These are phyloP conservation scores for Pichia sp. DNA, from an alignment of 1,139 yeast species.

Conservation along the genomic window DNA sequence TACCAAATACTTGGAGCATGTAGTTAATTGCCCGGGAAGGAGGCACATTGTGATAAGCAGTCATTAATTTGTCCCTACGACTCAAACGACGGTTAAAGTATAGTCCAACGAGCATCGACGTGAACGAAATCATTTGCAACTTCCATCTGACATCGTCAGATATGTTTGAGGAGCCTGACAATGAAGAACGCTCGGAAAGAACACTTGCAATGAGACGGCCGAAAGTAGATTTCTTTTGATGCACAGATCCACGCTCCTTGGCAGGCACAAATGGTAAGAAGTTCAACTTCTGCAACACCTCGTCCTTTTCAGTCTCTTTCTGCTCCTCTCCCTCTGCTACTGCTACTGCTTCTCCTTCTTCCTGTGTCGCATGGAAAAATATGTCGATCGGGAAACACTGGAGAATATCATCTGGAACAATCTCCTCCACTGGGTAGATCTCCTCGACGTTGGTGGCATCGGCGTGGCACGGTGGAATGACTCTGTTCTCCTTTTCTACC, in stretches of 20 bases:
- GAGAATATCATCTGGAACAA: slow-evolving; percentile 69
- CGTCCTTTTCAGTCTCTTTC: slow-evolving; percentile 34
- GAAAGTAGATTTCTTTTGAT: slow-evolving; percentile 13
- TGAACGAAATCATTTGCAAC: slow-evolving; percentile 69
- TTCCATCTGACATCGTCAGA: slow-evolving; percentile 24
- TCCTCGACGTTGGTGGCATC: slow-evolving; percentile 80
- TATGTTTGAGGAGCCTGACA: slow-evolving; percentile 3
- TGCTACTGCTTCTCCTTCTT: slow-evolving; percentile 35
- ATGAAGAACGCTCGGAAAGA: slow-evolving; percentile 5
- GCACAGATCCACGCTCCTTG: slow-evolving; percentile 12
- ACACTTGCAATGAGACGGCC: slow-evolving; percentile 9
- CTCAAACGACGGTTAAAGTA: slow-evolving; percentile 67
- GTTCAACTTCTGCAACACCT: slow-evolving; percentile 32
- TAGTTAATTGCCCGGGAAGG: slow-evolving; percentile 74
- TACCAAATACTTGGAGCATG: slow-evolving; percentile 30
- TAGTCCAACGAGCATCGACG: slow-evolving; percentile 74
- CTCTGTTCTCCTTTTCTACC: slow-evolving; percentile 62
- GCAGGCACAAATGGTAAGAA: slow-evolving; percentile 57
- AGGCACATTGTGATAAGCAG: slow-evolving; percentile 67
- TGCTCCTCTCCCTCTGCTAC: slow-evolving; percentile 34
- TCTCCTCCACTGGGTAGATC: slow-evolving; percentile 66
- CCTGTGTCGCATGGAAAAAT: slow-evolving; percentile 2
- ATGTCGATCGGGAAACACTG: slow-evolving; percentile 51
- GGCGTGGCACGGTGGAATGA: slow-evolving; percentile 73
- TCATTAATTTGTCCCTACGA: slow-evolving; percentile 57